These are phyloP conservation scores for Sugiyamaella neomexicana DNA, from an alignment of 1,139 yeast genomes.

Conservation along the genomic window DNA sequence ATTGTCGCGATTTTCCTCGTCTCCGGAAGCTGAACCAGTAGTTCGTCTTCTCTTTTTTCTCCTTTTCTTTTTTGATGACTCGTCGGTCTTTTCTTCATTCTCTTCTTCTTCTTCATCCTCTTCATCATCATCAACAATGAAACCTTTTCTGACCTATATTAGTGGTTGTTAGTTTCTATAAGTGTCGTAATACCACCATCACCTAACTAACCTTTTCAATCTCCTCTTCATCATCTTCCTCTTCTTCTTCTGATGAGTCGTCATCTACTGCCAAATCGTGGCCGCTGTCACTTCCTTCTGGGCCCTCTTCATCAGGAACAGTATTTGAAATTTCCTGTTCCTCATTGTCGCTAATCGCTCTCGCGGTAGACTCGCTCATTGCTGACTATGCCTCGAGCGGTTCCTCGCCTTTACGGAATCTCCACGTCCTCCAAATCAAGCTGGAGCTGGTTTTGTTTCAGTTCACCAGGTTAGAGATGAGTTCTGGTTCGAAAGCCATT, in stretches of 20 bases:
- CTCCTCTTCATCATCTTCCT: constrained; percentile 48
- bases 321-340: constrained; percentile 19
- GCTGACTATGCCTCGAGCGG: neutral
- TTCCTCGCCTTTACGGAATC: neutral
- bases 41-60: constrained; percentile 31
- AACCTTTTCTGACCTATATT: constrained; percentile 75
- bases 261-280: constrained; percentile 23
- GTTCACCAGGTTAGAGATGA: no score
- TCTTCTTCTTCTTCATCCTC: constrained; percentile 48
- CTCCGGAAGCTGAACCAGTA: constrained; percentile 3
- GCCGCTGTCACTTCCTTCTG: constrained; percentile 29
- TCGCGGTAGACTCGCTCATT: constrained; percentile 15
- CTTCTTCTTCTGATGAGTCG: constrained; percentile 46
- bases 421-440: neutral
- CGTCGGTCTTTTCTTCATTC: constrained; percentile 33
- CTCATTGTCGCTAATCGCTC: constrained; percentile 25
- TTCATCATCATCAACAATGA: constrained; percentile 89
- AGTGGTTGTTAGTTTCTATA: neutral
- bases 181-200: no score
- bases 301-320: constrained; percentile 28
- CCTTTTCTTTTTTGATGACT: constrained; percentile 26
- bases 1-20: constrained; percentile 19
- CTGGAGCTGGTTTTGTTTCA: no score
- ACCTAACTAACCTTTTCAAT: constrained; percentile 37
- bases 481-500: neutral